These are phyloP conservation scores for Zygosaccharomyces kombuchaensis DNA, from an alignment of 805 yeast genomes.

Conservation along the genomic window DNA sequence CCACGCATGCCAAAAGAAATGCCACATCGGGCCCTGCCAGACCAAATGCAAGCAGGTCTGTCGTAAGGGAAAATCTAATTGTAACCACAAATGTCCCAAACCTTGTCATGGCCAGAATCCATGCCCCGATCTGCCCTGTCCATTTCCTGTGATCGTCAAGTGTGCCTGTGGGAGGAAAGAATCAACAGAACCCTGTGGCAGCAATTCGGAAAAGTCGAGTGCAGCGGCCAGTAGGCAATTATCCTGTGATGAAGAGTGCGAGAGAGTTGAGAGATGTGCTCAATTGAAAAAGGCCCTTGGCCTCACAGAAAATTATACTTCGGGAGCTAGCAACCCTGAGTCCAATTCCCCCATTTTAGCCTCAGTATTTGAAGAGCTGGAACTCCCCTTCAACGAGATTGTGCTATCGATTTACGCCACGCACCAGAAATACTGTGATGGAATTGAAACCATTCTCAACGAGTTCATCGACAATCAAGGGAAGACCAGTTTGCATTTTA, in stretches of 20 bases:
- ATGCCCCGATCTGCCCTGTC: constrained; percentile 56
- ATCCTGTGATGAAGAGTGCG: constrained; percentile 72
- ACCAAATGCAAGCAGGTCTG: constrained; percentile 58
- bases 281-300: constrained; percentile 62
- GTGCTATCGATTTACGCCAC: constrained; percentile 45
- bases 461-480: constrained; percentile 43
- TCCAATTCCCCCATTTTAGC: constrained; percentile 22
- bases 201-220: constrained; percentile 35
- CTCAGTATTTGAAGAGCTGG: constrained; percentile 26
- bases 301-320: constrained; percentile 8
- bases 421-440: constrained; percentile 66
- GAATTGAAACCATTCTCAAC: constrained; percentile 52
- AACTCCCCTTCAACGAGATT: constrained; percentile 42
- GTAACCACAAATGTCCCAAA: constrained; percentile 64
- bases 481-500: constrained; percentile 52
- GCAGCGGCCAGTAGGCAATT: constrained; percentile 38
- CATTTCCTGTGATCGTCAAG: constrained; percentile 43
- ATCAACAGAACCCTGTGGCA: constrained; percentile 53
- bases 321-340: neutral
- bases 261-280: constrained; percentile 52
- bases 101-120: constrained; percentile 59
- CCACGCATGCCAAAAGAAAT: constrained; percentile 48
- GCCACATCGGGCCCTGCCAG: constrained; percentile 65
- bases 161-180: constrained; percentile 65
- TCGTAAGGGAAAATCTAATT: constrained; percentile 44